Conservation (phyloP, 1,139 yeast genomes). For the Pichia kudriavzevii region DNA sequence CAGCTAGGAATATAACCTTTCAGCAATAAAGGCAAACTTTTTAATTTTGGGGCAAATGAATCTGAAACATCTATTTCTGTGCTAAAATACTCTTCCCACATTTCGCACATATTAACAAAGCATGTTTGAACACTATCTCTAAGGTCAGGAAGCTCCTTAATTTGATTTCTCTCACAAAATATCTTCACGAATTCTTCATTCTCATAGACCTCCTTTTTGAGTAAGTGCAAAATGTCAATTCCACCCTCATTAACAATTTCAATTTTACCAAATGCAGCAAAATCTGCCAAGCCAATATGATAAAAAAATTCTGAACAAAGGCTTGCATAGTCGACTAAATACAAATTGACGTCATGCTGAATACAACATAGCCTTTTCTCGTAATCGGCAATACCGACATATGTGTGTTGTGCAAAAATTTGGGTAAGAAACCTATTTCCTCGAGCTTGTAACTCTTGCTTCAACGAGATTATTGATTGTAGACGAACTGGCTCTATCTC, state of each 20-base stretch:
- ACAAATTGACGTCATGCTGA: constrained; percentile 74
- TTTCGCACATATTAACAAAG: constrained; percentile 47
- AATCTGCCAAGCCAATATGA: constrained; percentile 70
- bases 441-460: constrained; percentile 40
- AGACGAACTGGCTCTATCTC: constrained; percentile 35
- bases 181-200: constrained; percentile 14
- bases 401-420: constrained; percentile 61
- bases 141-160: constrained; percentile 14
- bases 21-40: constrained; percentile 59
- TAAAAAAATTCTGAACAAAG: constrained; percentile 65
- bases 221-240: constrained; percentile 17
- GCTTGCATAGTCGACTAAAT: constrained; percentile 73
- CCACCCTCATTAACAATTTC: constrained; percentile 33
- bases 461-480: constrained; percentile 51
- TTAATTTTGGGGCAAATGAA: constrained; percentile 31
- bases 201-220: constrained; percentile 19
- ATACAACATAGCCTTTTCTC: constrained; percentile 64
- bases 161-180: constrained; percentile 3
- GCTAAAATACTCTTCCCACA: constrained; percentile 76
- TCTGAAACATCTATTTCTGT: constrained; percentile 33
- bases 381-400: constrained; percentile 78
- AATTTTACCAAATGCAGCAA: constrained; percentile 73
- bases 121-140: constrained; percentile 27
- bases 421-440: constrained; percentile 53
- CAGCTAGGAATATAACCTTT: constrained; percentile 57